Evolutionary conservation across 108 stramenopile species (phyloP).

Genomic region (Cyclotella baltica): DNA sequence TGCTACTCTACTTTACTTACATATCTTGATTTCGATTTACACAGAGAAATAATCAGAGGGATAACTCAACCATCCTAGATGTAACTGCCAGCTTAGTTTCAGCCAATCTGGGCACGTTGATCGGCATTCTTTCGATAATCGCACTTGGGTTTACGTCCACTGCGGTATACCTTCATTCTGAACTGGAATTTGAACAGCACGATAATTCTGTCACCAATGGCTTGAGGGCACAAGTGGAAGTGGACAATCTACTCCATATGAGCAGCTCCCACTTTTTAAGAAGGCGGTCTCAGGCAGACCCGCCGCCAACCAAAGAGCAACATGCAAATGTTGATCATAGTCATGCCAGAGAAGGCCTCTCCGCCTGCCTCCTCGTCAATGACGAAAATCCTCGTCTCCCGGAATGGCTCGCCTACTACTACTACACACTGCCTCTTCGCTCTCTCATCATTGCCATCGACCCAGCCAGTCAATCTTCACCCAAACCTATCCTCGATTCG

Average conservation of each 20-base stretch:
- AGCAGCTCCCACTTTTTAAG: neutral
- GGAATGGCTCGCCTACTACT: slow-evolving; percentile 82
- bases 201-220: neutral
- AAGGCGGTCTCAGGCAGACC: neutral
- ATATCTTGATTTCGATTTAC: too few species aligned
- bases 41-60: too few species aligned
- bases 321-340: neutral
- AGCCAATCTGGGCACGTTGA: neutral
- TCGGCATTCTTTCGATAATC: neutral
- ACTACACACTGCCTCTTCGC: slow-evolving; percentile 67
- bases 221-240: neutral
- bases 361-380: slow-evolving; percentile 70
- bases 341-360: slow-evolving; percentile 17
- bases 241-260: neutral
- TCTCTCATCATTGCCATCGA: slow-evolving; percentile 70
- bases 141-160: neutral
- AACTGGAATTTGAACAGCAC: neutral
- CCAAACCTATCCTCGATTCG: slow-evolving; percentile 32
- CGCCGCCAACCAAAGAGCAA: neutral
- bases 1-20: too few species aligned
- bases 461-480: slow-evolving; percentile 38
- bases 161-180: neutral
- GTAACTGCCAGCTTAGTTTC: neutral
- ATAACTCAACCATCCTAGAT: too few species aligned
- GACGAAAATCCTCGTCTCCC: slow-evolving; percentile 58